Base-by-base conservation (phyloP, 2,329 filamentous ascomycete genomes). In the Diplodia corticola region DNA sequence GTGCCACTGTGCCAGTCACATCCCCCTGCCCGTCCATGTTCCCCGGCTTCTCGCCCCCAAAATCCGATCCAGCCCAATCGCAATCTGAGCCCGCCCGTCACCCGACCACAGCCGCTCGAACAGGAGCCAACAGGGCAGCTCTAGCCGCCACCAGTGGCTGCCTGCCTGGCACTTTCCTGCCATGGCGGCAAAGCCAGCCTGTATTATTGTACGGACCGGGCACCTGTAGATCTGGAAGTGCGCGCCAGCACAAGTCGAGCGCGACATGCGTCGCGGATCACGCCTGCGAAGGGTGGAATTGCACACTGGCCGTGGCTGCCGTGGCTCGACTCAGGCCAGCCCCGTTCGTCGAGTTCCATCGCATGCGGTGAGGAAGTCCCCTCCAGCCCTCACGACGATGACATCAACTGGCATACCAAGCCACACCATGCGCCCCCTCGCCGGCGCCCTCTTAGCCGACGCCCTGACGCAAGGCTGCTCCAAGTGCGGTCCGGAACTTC, bases 31-130 rank as follows among this genome's bases (percentile, higher is more conserved):
- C 40, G 35, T 49, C 57, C 17, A 61, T 61, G 33, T 17, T 17
- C 57, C 15, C 55, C 55, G 40, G 40, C 28, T n/a, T 48, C 40
- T 20, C 55, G 57, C 57, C 57, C 57, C 57, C 57, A 61, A 49
- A 49, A 46, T 10, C 2, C 28, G 40, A 12, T 28, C 37, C 40
- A 22, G 17, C 28, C 57, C 40, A 44, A 61, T 61, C 57, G 46
- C 48, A 61, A 44, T 49, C 57, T 61, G 40, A 44, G 44, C 57
- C 20, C 40, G 33, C 40, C 57, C 33, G 17, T 46, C 55, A 46
- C 37, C 55, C 55, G 55, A 59, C 55, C 35, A 40, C 37, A 59
- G 30, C 48, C 28, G 57, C 40, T 50, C 48, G 15, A 50, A 50
- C 48, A 24, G 12, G 20, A 24, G 17, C 48, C 26, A 26, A 53